Conservation (phyloP, 2,329 filamentous ascomycete genomes). For the Mollisia scopiformis region DNA sequence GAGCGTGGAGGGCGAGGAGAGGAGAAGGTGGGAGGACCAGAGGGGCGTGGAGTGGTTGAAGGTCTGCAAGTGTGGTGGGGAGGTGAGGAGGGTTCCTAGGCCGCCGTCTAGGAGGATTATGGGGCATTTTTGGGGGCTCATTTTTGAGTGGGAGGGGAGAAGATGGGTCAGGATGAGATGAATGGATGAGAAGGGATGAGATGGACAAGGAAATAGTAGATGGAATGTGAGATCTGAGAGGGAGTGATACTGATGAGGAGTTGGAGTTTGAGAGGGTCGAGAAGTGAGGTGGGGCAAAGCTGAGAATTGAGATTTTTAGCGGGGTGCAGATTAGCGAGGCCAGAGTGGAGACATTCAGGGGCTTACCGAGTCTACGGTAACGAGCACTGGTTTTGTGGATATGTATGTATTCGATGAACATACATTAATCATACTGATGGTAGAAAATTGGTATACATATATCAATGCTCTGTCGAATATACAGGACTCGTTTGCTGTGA, state of each 20-base stretch:
- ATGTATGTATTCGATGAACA: too few species aligned
- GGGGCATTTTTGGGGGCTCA: not conserved
- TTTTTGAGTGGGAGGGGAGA: not conserved
- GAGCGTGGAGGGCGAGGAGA: conserved; percentile 35
- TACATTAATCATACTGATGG: too few species aligned
- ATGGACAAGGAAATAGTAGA: not conserved
- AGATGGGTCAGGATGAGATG: not conserved
- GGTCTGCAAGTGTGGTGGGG: conserved; percentile 49
- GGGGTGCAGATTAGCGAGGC: not conserved
- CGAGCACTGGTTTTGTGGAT: too few species aligned
- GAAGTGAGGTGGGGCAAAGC: conserved; percentile 8
- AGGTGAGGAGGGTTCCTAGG: conserved; percentile 66
- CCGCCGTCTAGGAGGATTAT: conserved; percentile 62
- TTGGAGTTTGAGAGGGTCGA: not conserved
- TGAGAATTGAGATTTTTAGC: conserved; percentile 5
- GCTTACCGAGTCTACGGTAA: not conserved
- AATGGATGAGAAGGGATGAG: not conserved
- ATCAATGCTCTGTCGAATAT: too few species aligned
- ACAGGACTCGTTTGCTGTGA: too few species aligned
- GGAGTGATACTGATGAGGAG: not conserved
- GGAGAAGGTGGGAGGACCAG: conserved; percentile 70
- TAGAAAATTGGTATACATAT: too few species aligned
- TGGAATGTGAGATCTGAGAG: not conserved
- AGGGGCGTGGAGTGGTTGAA: conserved; percentile 60
- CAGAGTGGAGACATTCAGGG: not conserved